phyloP scores from a whole-genome alignment of 2,329 filamentous ascomycete species.

The Fusarium clavum region DNA sequence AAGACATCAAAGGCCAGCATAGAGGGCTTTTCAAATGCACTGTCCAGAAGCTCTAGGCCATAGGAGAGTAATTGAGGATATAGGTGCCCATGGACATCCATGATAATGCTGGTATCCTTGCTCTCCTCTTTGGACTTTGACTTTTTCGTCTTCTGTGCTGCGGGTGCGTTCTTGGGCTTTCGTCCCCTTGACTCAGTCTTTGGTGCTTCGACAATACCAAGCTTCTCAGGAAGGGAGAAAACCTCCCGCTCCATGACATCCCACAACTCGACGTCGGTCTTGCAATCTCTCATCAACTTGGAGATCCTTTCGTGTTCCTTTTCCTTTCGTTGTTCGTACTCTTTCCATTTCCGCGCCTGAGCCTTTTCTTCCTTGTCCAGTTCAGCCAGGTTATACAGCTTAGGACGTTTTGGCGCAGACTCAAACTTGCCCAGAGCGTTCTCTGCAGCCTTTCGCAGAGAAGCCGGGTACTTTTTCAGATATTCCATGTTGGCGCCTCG shows the following conservation, averaged over 20 bases:
- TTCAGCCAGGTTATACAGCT: conserved; percentile 45
- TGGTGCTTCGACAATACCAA: conserved; percentile 61
- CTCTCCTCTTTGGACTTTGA: not conserved
- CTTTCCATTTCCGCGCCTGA: conserved; percentile 51
- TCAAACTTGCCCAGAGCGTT: conserved; percentile 55
- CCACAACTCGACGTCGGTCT: conserved; percentile 75
- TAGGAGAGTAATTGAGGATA: conserved; percentile 71
- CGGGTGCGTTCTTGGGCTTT: conserved; percentile 31
- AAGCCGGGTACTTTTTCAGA: conserved; percentile 53
- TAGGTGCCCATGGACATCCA: conserved; percentile 71
- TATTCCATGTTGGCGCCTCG: conserved; percentile 50
- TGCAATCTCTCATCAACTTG: conserved; percentile 63
- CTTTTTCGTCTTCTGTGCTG: conserved; percentile 14
- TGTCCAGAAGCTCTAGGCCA: conserved; percentile 68
- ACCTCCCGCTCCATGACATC: conserved; percentile 73
- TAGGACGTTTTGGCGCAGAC: conserved; percentile 45
- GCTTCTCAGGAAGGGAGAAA: conserved; percentile 67
- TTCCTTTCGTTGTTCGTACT: conserved; percentile 54
- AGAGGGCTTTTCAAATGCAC: conserved; percentile 68
- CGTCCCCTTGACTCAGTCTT: conserved; percentile 3
- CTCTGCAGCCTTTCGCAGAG: conserved; percentile 55
- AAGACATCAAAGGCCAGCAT: conserved; percentile 70
- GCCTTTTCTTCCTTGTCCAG: conserved; percentile 49
- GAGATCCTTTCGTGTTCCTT: conserved; percentile 66
- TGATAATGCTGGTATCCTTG: conserved; percentile 51